These are phyloP conservation scores for Heliocybe sulcata DNA, from an alignment of 1,284 basidiomycete genomes.

Conservation along the genomic window DNA sequence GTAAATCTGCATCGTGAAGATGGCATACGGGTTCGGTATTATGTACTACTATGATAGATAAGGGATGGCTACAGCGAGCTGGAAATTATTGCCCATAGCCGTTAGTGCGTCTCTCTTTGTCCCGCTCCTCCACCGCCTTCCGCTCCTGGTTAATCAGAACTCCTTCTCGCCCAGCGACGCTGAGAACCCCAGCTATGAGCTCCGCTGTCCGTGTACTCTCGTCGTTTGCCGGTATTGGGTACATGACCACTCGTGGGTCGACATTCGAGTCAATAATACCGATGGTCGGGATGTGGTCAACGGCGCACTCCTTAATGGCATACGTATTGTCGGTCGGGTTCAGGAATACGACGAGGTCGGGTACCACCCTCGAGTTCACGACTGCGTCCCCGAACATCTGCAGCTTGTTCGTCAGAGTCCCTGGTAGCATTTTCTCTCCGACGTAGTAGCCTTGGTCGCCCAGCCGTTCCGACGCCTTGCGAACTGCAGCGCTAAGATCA, in stretches of 20 bases:
- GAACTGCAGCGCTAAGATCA: constrained; percentile 70
- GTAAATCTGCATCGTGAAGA: not conserved
- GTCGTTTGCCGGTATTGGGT: constrained; percentile 97
- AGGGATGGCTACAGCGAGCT: not conserved
- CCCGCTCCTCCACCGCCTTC: constrained; percentile 18
- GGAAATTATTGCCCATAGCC: not conserved
- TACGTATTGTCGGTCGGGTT: constrained; percentile 82
- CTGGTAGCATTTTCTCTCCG: constrained; percentile 88
- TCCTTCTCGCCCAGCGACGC: constrained; percentile 88
- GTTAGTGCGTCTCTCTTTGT: constrained; percentile 6
- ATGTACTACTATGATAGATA: not conserved
- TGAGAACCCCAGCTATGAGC: constrained; percentile 85
- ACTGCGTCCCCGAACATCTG: constrained; percentile 68
- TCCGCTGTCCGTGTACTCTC: constrained; percentile 89
- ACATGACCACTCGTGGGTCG: constrained; percentile 95
- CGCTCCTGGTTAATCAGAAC: constrained; percentile 27
- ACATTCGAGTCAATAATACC: constrained; percentile 93
- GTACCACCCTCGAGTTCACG: constrained; percentile 58
- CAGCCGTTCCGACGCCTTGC: constrained; percentile 76
- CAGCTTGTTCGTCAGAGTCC: constrained; percentile 87
- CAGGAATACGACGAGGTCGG: constrained; percentile 86
- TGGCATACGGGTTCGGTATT: not conserved
- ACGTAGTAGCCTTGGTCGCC: constrained; percentile 77
- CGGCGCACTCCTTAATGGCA: constrained; percentile 82
- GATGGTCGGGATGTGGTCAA: constrained; percentile 80